Conservation (phyloP, 768 basidiomycete species). For the Boletus reticuloceps region DNA sequence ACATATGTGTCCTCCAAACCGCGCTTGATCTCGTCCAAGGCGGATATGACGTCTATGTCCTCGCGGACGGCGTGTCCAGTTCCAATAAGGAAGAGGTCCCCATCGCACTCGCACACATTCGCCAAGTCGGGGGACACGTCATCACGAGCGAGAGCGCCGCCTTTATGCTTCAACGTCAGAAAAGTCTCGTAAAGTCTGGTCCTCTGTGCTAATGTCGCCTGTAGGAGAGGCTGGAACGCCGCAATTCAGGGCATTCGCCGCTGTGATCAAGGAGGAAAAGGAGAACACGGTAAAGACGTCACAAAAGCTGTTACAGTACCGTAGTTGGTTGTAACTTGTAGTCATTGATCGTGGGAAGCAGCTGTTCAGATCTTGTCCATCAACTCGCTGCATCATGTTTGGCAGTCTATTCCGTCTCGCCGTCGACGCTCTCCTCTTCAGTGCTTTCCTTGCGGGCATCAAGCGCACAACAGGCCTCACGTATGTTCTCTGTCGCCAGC, state of each 20-base stretch:
- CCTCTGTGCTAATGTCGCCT: conserved; percentile 12
- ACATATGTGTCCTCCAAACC: conserved; percentile 88
- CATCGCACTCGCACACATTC: conserved; percentile 66
- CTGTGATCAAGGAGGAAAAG: conserved; percentile 76
- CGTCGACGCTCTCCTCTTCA: conserved; percentile 75
- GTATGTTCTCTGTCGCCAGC: conserved; percentile 42
- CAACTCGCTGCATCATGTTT: conserved; percentile 19
- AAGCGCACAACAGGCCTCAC: conserved; percentile 83
- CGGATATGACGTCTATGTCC: conserved; percentile 57
- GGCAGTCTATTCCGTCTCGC: conserved; percentile 56
- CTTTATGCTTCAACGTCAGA: conserved; percentile 69
- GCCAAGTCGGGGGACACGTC: conserved; percentile 70
- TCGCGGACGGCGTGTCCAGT: conserved; percentile 85
- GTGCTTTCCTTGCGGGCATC: conserved; percentile 81
- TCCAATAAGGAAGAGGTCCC: conserved; percentile 79
- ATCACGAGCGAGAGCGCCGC: conserved; percentile 79
- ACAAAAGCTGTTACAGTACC: conserved; percentile 31
- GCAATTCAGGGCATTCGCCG: conserved; percentile 70
- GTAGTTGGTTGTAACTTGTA: conserved; percentile 15
- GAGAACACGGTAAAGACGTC: conserved; percentile 48
- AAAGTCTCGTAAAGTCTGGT: conserved; percentile 6
- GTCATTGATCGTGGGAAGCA: conserved; percentile 18
- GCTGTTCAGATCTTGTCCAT: not conserved
- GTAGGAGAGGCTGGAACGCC: conserved; percentile 59
- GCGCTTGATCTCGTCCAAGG: conserved; percentile 60